Percentiles rank a stretch among this genome's conserved stretches.
Conservation (phyloP, 139 green algal species). For the Chlorella sp. region DNA sequence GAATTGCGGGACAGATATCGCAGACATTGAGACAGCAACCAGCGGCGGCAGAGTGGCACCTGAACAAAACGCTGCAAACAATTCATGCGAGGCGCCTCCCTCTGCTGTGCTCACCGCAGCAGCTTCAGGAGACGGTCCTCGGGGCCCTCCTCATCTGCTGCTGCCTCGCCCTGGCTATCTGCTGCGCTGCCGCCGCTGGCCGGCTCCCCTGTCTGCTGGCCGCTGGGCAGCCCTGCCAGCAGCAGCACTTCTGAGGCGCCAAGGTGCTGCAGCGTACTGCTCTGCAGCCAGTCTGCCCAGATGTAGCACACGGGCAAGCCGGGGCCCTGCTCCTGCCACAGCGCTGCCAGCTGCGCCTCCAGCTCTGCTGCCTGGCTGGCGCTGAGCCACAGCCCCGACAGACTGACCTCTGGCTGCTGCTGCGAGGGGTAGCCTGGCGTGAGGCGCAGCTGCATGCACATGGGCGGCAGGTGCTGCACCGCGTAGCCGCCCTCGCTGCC, state of each 20-base stretch:
- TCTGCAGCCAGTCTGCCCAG: slow-evolving; percentile 68
- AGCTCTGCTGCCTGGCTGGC: neutral
- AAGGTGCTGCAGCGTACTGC: slow-evolving; percentile 41
- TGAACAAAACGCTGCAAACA: neutral
- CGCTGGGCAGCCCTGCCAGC: neutral
- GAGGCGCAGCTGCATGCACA: slow-evolving; percentile 54
- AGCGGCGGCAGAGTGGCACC: no score
- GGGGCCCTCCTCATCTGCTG: neutral
- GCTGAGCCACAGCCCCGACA: slow-evolving; percentile 57
- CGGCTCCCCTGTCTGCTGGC: neutral
- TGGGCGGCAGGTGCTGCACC: slow-evolving; percentile 47
- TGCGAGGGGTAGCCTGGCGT: slow-evolving; percentile 46
- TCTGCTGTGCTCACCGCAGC: slow-evolving; percentile 5
- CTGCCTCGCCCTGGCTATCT: neutral
- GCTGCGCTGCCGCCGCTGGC: neutral
- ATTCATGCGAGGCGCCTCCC: neutral
- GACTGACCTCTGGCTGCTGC: slow-evolving; percentile 8
- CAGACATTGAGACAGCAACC: no score
- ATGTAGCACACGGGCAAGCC: slow-evolving; percentile 50
- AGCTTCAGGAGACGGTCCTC: slow-evolving; percentile 49
- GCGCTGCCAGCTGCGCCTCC: slow-evolving; percentile 21
- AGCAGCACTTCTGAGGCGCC: slow-evolving; percentile 32
- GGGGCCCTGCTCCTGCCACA: slow-evolving; percentile 51
- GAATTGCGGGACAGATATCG: neutral
- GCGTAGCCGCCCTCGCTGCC: neutral